Evolutionary conservation across 345 rosid genomes (phyloP).

Genomic region (Citrus cavaleriei): DNA sequence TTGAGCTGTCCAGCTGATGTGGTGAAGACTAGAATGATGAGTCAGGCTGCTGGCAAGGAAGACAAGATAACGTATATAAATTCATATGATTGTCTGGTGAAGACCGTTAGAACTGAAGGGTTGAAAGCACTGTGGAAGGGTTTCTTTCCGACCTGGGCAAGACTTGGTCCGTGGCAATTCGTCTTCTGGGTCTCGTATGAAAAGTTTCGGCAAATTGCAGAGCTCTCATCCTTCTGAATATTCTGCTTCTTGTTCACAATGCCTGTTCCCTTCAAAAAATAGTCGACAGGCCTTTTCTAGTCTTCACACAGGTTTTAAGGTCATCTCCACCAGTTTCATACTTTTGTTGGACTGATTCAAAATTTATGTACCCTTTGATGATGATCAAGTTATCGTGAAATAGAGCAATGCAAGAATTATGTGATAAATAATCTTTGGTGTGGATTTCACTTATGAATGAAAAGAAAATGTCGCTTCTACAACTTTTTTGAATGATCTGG

Average conservation of each 20-base stretch:
- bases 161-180: constrained; percentile 96
- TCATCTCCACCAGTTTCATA: too few relatives aligned
- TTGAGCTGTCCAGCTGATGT: constrained; percentile 93
- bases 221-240: constrained; percentile 65
- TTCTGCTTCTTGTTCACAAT: too few relatives aligned
- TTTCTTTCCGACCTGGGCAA: constrained; percentile 86
- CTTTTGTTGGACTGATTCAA: background rate
- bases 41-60: constrained; percentile 35
- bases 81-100: constrained; percentile 78
- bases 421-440: background rate
- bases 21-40: constrained; percentile 93
- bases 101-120: constrained; percentile 75
- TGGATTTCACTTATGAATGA: background rate
- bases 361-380: background rate
- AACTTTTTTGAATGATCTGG: too few relatives aligned
- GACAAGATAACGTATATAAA: constrained; percentile 39
- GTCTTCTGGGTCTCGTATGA: constrained; percentile 94
- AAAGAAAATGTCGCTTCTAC: background rate
- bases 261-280: too few relatives aligned
- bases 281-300: too few relatives aligned
- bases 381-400: background rate
- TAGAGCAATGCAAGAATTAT: background rate
- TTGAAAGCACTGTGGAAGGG: constrained; percentile 81
- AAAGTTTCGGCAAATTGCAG: constrained; percentile 59
- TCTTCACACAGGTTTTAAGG: too few relatives aligned